A percentile compares a stretch with the other conserved stretches of the same genome.
These are phyloP conservation scores for Scheffersomyces amazonensis DNA, from an alignment of 805 yeast genomes.

Conservation along the genomic window DNA sequence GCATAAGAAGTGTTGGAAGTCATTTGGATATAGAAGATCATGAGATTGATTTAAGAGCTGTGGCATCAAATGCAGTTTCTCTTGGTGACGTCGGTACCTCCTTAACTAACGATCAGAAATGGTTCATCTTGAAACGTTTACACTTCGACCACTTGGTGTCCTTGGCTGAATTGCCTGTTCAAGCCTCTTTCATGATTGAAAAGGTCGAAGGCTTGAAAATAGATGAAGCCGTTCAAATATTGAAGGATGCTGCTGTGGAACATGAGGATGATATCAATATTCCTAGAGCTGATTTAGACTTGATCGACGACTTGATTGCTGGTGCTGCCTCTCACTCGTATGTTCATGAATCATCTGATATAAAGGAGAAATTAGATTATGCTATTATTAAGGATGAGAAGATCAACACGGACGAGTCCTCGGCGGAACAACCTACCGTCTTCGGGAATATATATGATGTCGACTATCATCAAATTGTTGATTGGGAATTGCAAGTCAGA, in stretches of 20 bases:
- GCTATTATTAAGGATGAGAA: not conserved
- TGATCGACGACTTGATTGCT: constrained; percentile 16
- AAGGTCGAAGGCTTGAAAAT: constrained; percentile 20
- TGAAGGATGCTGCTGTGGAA: constrained; percentile 24
- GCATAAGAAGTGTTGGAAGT: constrained; percentile 4
- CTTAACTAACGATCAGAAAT: constrained; percentile 24
- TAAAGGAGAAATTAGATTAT: constrained; percentile 1
- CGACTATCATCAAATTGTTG: constrained; percentile 5
- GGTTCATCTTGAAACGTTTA: constrained; percentile 23
- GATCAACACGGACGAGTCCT: not conserved
- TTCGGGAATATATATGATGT: not conserved
- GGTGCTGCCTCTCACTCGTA: too few species aligned
- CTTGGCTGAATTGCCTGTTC: constrained; percentile 28
- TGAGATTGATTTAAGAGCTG: constrained; percentile 14
- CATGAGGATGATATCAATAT: constrained; percentile 33
- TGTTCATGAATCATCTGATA: not conserved
- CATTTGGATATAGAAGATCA: constrained; percentile 3
- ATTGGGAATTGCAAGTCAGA: constrained; percentile 23
- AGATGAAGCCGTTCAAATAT: constrained; percentile 22
- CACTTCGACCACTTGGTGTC: constrained; percentile 21
- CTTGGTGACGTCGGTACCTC: constrained; percentile 20
- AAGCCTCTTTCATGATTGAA: constrained; percentile 26
- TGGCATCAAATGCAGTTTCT: constrained; percentile 20
- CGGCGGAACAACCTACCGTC: constrained; percentile 2
- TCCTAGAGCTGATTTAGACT: constrained; percentile 23